Percentiles rank a stretch among this genome's conserved stretches.
Evolutionary conservation across 106 monocot genomes (phyloP).

Genomic region (Agapanthus africanus): DNA sequence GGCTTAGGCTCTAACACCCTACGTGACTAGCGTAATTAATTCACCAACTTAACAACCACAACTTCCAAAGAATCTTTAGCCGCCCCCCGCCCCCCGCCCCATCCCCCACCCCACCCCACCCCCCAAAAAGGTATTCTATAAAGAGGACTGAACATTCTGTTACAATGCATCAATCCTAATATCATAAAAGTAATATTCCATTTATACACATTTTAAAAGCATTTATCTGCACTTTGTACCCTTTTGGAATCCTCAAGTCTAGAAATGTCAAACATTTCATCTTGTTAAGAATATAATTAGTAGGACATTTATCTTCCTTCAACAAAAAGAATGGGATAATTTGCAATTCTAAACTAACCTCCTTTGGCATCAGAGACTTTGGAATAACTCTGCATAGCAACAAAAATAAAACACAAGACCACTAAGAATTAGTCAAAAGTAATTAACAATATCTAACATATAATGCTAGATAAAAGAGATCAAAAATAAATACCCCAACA

Average conservation of each 20-base stretch:
- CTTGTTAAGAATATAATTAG: background rate
- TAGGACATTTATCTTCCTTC: background rate
- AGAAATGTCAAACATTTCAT: background rate
- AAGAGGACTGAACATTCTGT: no score
- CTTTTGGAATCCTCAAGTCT: background rate
- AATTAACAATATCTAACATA: background rate
- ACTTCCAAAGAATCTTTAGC: constrained; percentile 8
- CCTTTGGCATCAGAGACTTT: constrained; percentile 57
- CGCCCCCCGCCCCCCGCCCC: no score
- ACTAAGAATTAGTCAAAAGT: background rate
- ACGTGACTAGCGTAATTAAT: background rate
- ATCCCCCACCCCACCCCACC: no score
- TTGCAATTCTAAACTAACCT: constrained; percentile 28
- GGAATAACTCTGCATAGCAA: constrained; percentile 50
- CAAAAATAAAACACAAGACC: background rate
- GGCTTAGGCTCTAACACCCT: no score
- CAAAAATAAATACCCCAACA: no score
- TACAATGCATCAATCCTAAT: background rate
- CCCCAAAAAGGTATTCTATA: no score
- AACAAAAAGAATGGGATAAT: background rate
- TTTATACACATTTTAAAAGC: background rate
- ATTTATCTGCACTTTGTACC: background rate
- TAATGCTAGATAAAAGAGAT: no score
- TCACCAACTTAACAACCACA: background rate
- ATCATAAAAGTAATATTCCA: background rate